A percentile compares a stretch with the other conserved stretches of the same genome.
Conservation (phyloP, 306 rosid species). For the Carpinus fangiana region DNA sequence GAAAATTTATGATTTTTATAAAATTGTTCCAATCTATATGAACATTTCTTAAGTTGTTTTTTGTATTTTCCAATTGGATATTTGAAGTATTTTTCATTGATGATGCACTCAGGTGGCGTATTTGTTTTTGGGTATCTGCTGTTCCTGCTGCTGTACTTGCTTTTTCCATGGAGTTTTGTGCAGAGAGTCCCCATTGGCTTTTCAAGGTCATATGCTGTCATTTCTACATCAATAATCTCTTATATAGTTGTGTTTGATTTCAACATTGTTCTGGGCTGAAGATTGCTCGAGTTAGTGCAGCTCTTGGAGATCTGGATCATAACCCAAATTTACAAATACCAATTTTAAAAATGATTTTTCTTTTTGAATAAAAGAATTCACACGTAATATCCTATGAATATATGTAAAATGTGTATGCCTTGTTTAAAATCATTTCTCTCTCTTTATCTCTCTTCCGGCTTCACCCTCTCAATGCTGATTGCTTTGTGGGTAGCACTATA, state of each 20-base stretch:
- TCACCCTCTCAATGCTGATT: neutral
- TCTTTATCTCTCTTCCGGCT: too few species aligned
- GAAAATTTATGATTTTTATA: slow-evolving; percentile 12
- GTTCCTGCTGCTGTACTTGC: slow-evolving; percentile 67
- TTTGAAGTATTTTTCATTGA: slow-evolving; percentile 19
- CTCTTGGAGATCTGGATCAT: neutral
- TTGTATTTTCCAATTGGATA: slow-evolving; percentile 3
- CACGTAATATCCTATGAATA: neutral
- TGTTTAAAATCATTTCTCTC: neutral
- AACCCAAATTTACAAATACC: neutral
- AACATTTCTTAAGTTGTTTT: slow-evolving; percentile 13
- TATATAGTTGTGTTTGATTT: neutral
- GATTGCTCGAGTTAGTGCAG: neutral
- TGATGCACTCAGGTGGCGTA: slow-evolving; percentile 73
- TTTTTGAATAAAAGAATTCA: neutral
- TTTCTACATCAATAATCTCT: slow-evolving; percentile 20
- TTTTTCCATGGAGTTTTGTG: slow-evolving; percentile 75
- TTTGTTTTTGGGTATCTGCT: slow-evolving; percentile 77
- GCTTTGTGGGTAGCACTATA: neutral
- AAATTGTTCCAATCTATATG: neutral
- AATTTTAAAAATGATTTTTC: neutral
- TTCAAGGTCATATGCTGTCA: slow-evolving; percentile 61
- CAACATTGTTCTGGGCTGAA: neutral
- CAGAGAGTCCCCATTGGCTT: slow-evolving; percentile 90
- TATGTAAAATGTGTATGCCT: neutral